These are phyloP conservation scores for Russula compacta DNA, from an alignment of 768 basidiomycete species.

Conservation along the genomic window DNA sequence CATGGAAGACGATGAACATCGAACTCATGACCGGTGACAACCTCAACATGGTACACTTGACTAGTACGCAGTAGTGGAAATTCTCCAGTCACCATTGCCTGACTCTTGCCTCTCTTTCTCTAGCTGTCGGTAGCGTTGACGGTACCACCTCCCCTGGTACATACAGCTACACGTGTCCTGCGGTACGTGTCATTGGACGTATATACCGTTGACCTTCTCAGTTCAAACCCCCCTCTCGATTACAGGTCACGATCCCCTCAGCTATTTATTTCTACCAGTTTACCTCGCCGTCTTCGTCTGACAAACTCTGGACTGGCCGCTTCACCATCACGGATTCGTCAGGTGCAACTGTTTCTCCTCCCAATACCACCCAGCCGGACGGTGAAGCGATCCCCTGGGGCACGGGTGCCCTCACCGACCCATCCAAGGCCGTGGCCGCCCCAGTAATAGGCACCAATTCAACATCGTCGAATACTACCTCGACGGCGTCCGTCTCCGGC, in stretches of 20 bases:
- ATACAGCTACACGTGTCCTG: constrained; percentile 56
- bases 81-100: background rate
- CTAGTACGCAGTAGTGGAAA: constrained; percentile 38
- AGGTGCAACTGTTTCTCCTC: constrained; percentile 39
- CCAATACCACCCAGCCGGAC: constrained; percentile 45
- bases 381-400: constrained; percentile 53
- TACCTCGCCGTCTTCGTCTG: constrained; percentile 34
- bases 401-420: constrained; percentile 41
- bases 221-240: background rate
- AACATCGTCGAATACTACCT: background rate
- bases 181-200: constrained; percentile 33
- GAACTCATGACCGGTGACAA: constrained; percentile 78
- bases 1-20: constrained; percentile 66
- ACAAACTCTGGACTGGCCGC: constrained; percentile 59
- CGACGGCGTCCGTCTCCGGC: background rate
- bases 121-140: constrained; percentile 59
- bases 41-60: constrained; percentile 54
- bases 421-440: constrained; percentile 28
- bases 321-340: constrained; percentile 56
- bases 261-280: constrained; percentile 80
- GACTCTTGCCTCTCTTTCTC: background rate
- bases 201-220: background rate
- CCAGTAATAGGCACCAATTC: background rate
- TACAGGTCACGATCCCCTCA: constrained; percentile 52
- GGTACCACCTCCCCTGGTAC: constrained; percentile 44